phyloP scores from a whole-genome alignment of 169 alveolate species.

The Theileria orientalis region DNA sequence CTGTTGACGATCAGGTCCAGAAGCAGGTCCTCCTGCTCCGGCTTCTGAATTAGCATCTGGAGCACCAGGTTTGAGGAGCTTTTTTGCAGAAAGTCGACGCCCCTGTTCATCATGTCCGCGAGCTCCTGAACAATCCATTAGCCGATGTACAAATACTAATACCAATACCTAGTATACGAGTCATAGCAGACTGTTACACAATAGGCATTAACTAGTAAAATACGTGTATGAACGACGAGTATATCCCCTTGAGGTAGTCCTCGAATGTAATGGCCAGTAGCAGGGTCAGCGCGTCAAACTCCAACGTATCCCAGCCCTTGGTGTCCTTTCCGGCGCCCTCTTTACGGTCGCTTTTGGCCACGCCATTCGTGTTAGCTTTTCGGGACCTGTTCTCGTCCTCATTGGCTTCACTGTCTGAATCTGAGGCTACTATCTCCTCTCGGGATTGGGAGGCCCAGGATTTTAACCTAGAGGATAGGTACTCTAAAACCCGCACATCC shows the following conservation, averaged over 20 bases:
- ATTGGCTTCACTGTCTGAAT: no score
- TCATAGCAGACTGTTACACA: no score
- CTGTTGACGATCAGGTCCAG: constrained; percentile 30
- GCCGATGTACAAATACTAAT: no score
- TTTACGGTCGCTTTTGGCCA: not conserved
- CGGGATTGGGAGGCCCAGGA: no score
- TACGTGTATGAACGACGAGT: constrained; percentile 63
- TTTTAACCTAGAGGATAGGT: not conserved
- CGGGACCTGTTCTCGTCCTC: no score
- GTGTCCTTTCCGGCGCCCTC: constrained; percentile 16
- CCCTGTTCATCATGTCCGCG: constrained; percentile 50
- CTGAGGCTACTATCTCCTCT: no score
- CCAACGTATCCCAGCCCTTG: constrained; percentile 31
- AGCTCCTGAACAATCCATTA: constrained; percentile 28
- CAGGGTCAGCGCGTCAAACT: constrained; percentile 25
- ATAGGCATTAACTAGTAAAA: not conserved
- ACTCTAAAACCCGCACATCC: constrained; percentile 11
- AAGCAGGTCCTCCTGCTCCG: constrained; percentile 60
- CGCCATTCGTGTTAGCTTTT: no score
- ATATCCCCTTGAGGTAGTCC: constrained; percentile 57
- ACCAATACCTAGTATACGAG: no score
- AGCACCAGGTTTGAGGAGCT: constrained; percentile 31
- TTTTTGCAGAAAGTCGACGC: constrained; percentile 39
- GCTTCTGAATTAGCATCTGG: constrained; percentile 60
- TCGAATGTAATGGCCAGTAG: constrained; percentile 50